Percentiles rank a stretch among this genome's conserved stretches.
These are phyloP conservation scores for Metschnikowia hibisci DNA, from an alignment of 805 yeast genomes.

Conservation along the genomic window DNA sequence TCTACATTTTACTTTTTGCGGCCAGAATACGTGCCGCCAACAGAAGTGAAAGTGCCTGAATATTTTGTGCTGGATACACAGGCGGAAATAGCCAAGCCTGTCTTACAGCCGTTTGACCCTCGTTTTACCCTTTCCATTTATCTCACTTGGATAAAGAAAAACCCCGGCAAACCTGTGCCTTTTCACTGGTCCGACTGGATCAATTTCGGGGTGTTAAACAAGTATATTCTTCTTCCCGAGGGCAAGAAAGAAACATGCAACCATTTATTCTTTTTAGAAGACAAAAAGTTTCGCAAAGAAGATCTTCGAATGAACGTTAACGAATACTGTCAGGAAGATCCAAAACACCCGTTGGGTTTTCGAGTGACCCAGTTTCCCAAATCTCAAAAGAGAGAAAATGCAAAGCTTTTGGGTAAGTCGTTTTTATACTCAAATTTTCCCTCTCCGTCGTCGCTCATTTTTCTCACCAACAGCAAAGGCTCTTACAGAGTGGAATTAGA, in stretches of 20 bases:
- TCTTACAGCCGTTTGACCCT: conserved; percentile 20
- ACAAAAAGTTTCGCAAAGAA: conserved; percentile 3
- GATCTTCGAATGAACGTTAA: conserved; percentile 5
- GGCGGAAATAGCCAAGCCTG: conserved; percentile 2
- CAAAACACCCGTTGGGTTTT: conserved; percentile 21
- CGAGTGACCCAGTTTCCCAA: conserved; percentile 19
- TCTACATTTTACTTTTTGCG: conserved; percentile 6
- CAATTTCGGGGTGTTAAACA: conserved; percentile 10
- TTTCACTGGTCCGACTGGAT: conserved; percentile 22
- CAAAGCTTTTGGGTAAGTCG: conserved; percentile 27
- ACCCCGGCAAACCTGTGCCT: conserved; percentile 12
- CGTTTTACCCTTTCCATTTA: conserved; percentile 22
- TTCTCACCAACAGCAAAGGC: conserved; percentile 23
- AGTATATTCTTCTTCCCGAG: conserved; percentile 11
- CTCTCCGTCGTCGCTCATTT: conserved; percentile 28
- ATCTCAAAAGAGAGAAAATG: conserved; percentile 23
- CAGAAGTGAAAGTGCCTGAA: conserved; percentile 5
- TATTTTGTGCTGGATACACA: neutral
- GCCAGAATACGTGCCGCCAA: conserved; percentile 9
- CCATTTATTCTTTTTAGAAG: conserved; percentile 19
- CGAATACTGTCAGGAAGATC: conserved; percentile 21
- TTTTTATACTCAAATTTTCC: conserved; percentile 25
- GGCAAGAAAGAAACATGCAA: conserved; percentile 17
- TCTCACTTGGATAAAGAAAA: conserved; percentile 8
- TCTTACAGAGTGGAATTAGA: conserved; percentile 22